Percentiles rank a stretch among this genome's conserved stretches.
Evolutionary conservation across 2,329 filamentous ascomycete genomes (phyloP).

Genomic region (Curvularia lunata): DNA sequence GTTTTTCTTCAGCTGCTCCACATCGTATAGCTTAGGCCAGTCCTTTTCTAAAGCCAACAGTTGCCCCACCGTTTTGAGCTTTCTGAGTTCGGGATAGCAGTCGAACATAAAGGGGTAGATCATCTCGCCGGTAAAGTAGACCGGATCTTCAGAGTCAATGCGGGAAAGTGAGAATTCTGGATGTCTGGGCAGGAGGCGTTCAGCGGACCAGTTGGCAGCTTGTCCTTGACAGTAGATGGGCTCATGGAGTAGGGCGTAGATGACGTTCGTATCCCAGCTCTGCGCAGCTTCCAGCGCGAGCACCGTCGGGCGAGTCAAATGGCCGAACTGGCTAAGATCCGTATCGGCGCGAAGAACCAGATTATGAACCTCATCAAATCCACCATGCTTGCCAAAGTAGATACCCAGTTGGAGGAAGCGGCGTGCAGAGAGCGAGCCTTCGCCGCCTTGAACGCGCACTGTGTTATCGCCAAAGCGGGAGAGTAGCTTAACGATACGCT

Average conservation of each 20-base stretch:
- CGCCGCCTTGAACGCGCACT: constrained; percentile 73
- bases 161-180: constrained; percentile 53
- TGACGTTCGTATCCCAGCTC: constrained; percentile 75
- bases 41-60: constrained; percentile 70
- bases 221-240: constrained; percentile 80
- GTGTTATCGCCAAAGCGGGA: constrained; percentile 60
- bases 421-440: constrained; percentile 68
- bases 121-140: constrained; percentile 93
- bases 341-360: constrained; percentile 72
- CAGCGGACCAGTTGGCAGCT: constrained; percentile 75
- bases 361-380: constrained; percentile 51
- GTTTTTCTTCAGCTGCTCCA: constrained; percentile 74
- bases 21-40: constrained; percentile 81
- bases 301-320: constrained; percentile 75
- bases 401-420: constrained; percentile 81
- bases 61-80: constrained; percentile 71
- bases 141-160: constrained; percentile 55
- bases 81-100: constrained; percentile 75
- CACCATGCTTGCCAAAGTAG: constrained; percentile 74
- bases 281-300: constrained; percentile 70
- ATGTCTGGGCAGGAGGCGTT: constrained; percentile 63
- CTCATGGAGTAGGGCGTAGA: constrained; percentile 90
- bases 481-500: constrained; percentile 70
- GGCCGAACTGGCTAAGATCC: constrained; percentile 78
- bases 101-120: constrained; percentile 86